These are phyloP conservation scores for Tubosaeta brunneosetosa DNA, from an alignment of 768 basidiomycete genomes.

Conservation along the genomic window DNA sequence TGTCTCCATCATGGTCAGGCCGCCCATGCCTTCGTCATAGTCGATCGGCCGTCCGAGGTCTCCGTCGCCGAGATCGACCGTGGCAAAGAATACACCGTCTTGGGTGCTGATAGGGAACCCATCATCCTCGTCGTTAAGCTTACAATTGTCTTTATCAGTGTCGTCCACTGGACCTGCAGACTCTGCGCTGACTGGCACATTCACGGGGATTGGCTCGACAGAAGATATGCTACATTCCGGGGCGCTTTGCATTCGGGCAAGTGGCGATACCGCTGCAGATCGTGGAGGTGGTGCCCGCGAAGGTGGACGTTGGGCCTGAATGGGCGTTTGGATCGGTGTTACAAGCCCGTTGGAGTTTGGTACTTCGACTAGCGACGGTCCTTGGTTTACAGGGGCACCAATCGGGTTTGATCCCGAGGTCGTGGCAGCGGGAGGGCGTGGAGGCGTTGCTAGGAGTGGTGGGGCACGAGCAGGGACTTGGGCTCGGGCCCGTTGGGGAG, in stretches of 20 bases:
- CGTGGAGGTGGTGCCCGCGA: slow-evolving; percentile 4
- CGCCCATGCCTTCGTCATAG: slow-evolving; percentile 34
- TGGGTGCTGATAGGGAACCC: slow-evolving; percentile 55
- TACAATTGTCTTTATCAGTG: slow-evolving; percentile 7
- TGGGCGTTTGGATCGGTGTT: slow-evolving; percentile 34
- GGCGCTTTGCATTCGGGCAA: slow-evolving; percentile 8
- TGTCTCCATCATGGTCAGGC: slow-evolving; percentile 8
- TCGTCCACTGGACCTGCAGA: slow-evolving; percentile 3
- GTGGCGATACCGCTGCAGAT: slow-evolving; percentile 6
- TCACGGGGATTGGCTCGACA: not conserved
- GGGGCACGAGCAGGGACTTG: not conserved
- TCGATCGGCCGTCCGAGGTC: slow-evolving; percentile 38
- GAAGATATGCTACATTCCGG: slow-evolving; percentile 14
- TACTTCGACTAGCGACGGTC: not conserved
- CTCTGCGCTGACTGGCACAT: not conserved
- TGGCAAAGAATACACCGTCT: slow-evolving; percentile 61
- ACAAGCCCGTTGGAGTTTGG: slow-evolving; percentile 21
- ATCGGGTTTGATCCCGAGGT: not conserved
- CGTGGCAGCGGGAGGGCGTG: not conserved
- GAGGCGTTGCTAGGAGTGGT: not conserved
- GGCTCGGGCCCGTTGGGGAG: slow-evolving; percentile 6
- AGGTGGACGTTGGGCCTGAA: slow-evolving; percentile 28
- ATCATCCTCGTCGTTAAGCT: slow-evolving; percentile 31
- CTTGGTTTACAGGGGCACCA: not conserved
- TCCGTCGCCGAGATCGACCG: slow-evolving; percentile 47